Base-by-base conservation (phyloP, 306 rosid species). In the Glycine latifolia region DNA sequence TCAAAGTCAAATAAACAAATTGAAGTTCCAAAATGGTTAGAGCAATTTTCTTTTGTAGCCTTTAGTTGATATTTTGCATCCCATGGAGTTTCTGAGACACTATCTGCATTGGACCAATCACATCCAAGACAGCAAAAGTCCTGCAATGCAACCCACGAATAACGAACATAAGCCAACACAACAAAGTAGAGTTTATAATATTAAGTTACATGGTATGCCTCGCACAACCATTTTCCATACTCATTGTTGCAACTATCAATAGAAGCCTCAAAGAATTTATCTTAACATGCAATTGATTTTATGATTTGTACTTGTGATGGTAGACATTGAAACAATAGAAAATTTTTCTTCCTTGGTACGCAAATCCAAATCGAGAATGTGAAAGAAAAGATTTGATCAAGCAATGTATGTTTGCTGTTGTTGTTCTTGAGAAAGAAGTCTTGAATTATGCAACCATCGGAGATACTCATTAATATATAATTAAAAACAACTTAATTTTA, bases 61-160 rank as follows among this genome's bases (percentile, higher is more conserved):
- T 41, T 74, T 41, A 13, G 10, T 52, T 81, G 67, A 63, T 73
- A 17, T n/a, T 26, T 65, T 65, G 80, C 14, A 65, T 54, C 52
- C 61, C 67, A 41, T 6, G 9, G 65, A n/a, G 59, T 52, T 81
- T 63, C 63, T 9, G 17, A 53, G 63, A 66, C 14, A 15, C 54
- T 78, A 77, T 65, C 67, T 52, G 81, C 54, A 39, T 13, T 44
- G 17, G 6, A 53, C 20, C 67, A 54, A 54, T 67, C 35, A 67
- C 15, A 78, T 53, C 75, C 67, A 78, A 4, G 67, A 67, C 15
- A 67, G 33, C 12, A 78, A 26, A 15, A 78, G 4, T 53, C 33
- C 82, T 78, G 82, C 75, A 66, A 67, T 12, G 20, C 20, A 20
- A 20, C 20, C 50, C 31, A 37, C 4, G 50, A 37, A 49, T 7